Conservation (phyloP, 352 stramenopile genomes). For the Hyaloperonospora arabidopsidis region DNA sequence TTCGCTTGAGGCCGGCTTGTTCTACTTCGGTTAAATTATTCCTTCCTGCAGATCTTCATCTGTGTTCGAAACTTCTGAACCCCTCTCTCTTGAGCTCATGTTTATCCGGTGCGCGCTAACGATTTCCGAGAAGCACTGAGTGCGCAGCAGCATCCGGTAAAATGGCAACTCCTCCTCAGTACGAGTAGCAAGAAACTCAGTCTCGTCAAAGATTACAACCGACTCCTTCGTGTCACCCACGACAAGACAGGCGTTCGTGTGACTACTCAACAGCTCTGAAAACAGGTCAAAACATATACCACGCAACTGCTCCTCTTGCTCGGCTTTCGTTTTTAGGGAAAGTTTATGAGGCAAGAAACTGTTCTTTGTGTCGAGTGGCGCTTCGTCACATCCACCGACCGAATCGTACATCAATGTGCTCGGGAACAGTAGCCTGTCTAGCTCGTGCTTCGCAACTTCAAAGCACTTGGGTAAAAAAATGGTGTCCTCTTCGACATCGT, state of each 20-base stretch:
- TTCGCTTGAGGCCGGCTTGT: no score
- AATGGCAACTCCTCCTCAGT: slow-evolving; percentile 51
- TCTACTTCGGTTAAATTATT: slow-evolving; percentile 29
- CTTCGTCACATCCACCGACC: slow-evolving; percentile 28
- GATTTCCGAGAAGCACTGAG: slow-evolving; percentile 82
- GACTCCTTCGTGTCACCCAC: slow-evolving; percentile 82
- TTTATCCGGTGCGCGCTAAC: slow-evolving; percentile 72
- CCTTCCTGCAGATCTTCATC: slow-evolving; percentile 41
- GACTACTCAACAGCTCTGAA: slow-evolving; percentile 45
- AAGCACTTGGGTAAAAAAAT: slow-evolving; percentile 54
- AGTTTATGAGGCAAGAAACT: slow-evolving; percentile 15
- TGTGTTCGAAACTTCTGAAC: slow-evolving; percentile 15
- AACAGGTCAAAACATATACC: slow-evolving; percentile 67
- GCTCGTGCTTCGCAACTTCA: slow-evolving; percentile 40
- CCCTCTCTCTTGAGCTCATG: slow-evolving; percentile 30
- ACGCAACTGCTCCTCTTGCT: slow-evolving; percentile 43
- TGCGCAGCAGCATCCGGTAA: slow-evolving; percentile 59
- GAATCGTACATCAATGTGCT: slow-evolving; percentile 32
- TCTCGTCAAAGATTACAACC: slow-evolving; percentile 84
- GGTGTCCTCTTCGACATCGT: slow-evolving; percentile 24
- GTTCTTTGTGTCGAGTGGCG: slow-evolving; percentile 1
- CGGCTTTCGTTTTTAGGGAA: slow-evolving; percentile 18
- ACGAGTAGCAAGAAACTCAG: slow-evolving; percentile 63
- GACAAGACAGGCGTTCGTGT: slow-evolving; percentile 70
- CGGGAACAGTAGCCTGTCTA: slow-evolving; percentile 51